Evolutionary conservation across 2,329 filamentous ascomycete genomes (phyloP), one percentile per base, ranked within the genome.

Genomic region (Clarireedia homoeocarpa): DNA sequence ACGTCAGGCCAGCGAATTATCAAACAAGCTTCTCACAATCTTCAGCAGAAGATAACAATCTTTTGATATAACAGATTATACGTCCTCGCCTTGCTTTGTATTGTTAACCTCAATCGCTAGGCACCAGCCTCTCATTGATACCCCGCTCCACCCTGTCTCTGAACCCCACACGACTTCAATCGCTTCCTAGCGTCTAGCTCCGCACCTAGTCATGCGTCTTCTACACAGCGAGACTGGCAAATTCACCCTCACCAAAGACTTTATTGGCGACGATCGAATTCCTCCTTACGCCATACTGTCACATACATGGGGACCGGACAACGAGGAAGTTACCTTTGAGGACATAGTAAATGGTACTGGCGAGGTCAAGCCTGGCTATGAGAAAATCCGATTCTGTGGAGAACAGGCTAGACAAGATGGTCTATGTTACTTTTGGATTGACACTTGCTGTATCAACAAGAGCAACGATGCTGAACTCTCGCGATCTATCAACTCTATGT

Each of bases 251-350:
- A 27, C 26, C 5, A 46, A 49, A n/a, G 23, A 47, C 24, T 20
- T 50, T 34, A 17, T 64, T 27, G 47, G 54, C 55, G 48, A 27
- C 36, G 44, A 53, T 3, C 20, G 57, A 1, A 53, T 59, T 46
- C 62, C 65, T 36, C 7, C 51, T 6, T 66, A 66, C 62, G 63
- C 61, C n/a, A 67, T 66, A 27, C 63, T 67, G 48, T 65, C 62
- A 7, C 62, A 66, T 45, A 66, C 49, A 48, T 67, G 62, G 65
- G 63, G 55, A 54, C 30, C 45, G 20, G 56, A 62, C 46, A 40
- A 7, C 27, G 58, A 58, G 7, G 60, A 63, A 39, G 55, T 61
- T 12, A 63, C 47, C 14, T 62, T 59, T n/a, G 40, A 56, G 47
- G 57, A 62, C 20, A 7, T 63, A 23, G 42, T 27, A 12, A 17